A percentile compares a stretch with the other conserved stretches of the same genome.
These are phyloP conservation scores for Hypholoma sublateritium DNA, from an alignment of 768 basidiomycete species.

Conservation along the genomic window DNA sequence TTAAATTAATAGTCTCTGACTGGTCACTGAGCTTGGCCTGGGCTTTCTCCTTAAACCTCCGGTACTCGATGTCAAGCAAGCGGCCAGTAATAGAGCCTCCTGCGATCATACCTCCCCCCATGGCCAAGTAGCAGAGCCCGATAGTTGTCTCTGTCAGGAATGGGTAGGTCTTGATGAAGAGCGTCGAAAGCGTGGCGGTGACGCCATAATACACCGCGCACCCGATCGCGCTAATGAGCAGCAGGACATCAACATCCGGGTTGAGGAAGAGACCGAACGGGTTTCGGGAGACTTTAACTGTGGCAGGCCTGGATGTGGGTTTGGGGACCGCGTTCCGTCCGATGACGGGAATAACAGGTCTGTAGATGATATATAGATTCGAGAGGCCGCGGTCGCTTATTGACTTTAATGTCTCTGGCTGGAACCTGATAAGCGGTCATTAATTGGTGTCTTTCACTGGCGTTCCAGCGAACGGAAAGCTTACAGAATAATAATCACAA, in stretches of 20 bases:
- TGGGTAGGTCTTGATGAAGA: slow-evolving; percentile 59
- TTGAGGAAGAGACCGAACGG: slow-evolving; percentile 56
- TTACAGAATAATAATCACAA: slow-evolving; percentile 48
- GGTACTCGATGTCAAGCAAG: slow-evolving; percentile 67
- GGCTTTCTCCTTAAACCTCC: slow-evolving; percentile 34
- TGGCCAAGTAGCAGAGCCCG: slow-evolving; percentile 76
- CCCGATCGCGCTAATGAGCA: slow-evolving; percentile 49
- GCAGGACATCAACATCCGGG: slow-evolving; percentile 54
- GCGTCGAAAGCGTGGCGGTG: slow-evolving; percentile 58
- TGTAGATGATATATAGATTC: slow-evolving; percentile 45
- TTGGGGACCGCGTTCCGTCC: slow-evolving; percentile 28
- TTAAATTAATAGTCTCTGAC: slow-evolving; percentile 9
- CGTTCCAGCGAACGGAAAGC: slow-evolving; percentile 20
- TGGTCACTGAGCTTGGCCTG: slow-evolving; percentile 2
- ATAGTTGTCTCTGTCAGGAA: slow-evolving; percentile 60
- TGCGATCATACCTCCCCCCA: slow-evolving; percentile 69
- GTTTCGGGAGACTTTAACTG: slow-evolving; percentile 46
- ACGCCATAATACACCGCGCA: slow-evolving; percentile 63
- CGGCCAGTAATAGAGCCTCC: slow-evolving; percentile 61
- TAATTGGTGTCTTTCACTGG: background rate
- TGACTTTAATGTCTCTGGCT: slow-evolving; percentile 55
- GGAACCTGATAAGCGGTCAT: slow-evolving; percentile 34
- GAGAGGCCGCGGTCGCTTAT: slow-evolving; percentile 56
- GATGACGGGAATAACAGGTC: slow-evolving; percentile 51
- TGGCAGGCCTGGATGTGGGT: slow-evolving; percentile 21